Base-by-base conservation (phyloP, 2,329 filamentous ascomycete genomes). In the Cordyceps militaris region DNA sequence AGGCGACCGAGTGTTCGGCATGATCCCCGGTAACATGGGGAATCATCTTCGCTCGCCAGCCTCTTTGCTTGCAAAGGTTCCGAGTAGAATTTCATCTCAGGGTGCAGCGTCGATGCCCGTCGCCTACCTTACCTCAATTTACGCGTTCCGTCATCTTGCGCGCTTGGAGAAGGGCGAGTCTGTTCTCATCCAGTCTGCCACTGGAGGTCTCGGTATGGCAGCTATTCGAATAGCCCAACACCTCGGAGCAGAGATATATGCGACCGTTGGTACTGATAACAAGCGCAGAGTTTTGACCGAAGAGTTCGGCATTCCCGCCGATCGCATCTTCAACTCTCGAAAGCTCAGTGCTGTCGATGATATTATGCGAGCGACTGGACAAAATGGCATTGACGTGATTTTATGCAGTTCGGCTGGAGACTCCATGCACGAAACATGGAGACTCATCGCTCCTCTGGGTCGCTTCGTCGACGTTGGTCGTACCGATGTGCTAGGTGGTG, bases 131-230 rank as follows among this genome's bases (percentile, higher is more conserved):
- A 72, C 71, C 3, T 68, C 66, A 4, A 63, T 64, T 43, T 65
- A 66, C 38, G 62, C 63, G 1, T 60, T 73, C 4, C 56, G 62
- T 11, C 14, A 67, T 19, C 44, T 63, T n/a, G 69, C 64, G 6
- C 56, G 63, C 70, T 2, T 42, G 54, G 7, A 55, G 43, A 40
- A 55, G 60, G n/a, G 30, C 19, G 61, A 66, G 34, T 66, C 60
- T 2, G 64, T 76, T 9, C 66, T 77, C 7, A 67, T 76, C 42
- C 71, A 75, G 54, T 66, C 68, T 4, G 74, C 68, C 0, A 67
- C 70, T 1, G 70, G 72, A 34, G 66, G 68, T 5, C 66, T 72
- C 2, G 74, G 74, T 4, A 70, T 72, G 57, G 70, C 70, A 13
- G 72, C 71, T 5, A 64, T 76, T 14, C 71, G 71, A 36, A 61